A percentile compares a stretch with the other conserved stretches of the same genome.
Evolutionary conservation across 495 filamentous ascomycete genomes (phyloP).

Genomic region (Platismatia glauca): DNA sequence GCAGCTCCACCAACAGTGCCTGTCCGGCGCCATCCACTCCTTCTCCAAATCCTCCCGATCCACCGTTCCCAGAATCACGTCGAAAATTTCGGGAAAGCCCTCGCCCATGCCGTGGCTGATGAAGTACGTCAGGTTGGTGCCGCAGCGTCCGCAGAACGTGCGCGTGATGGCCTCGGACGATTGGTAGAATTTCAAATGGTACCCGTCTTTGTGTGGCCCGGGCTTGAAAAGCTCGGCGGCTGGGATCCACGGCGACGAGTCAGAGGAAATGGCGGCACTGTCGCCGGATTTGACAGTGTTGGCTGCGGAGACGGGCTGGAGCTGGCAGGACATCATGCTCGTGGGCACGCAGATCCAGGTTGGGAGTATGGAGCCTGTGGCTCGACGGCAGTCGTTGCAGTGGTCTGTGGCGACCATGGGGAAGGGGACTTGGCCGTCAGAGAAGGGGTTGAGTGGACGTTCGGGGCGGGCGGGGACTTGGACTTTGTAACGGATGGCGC

Average conservation of each 20-base stretch:
- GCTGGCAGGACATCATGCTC: constrained; percentile 12
- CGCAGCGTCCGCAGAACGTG: constrained; percentile 26
- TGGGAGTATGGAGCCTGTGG: constrained; percentile 22
- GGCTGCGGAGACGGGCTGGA: constrained; percentile 8
- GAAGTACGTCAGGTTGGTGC: constrained; percentile 20
- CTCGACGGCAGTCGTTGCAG: constrained; percentile 29
- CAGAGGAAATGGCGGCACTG: no score
- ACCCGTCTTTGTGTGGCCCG: background rate
- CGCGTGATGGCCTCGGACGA: constrained; percentile 11
- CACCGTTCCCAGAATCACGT: constrained; percentile 22
- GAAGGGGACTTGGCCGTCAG: background rate
- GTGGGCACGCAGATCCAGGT: constrained; percentile 12
- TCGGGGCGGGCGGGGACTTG: constrained; percentile 22
- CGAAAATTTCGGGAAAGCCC: constrained; percentile 14
- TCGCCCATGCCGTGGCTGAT: constrained; percentile 3
- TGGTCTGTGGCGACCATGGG: constrained; percentile 22
- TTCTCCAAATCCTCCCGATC: constrained; percentile 14
- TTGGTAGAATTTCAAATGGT: constrained; percentile 8
- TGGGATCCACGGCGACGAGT: background rate
- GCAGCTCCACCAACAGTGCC: constrained; percentile 22
- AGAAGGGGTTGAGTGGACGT: constrained; percentile 17
- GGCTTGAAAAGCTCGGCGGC: background rate
- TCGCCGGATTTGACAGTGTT: background rate
- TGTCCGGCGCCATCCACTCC: constrained; percentile 20
- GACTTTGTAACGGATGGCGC: constrained; percentile 32